Evolutionary conservation across 2,329 filamentous ascomycete genomes (phyloP).

Genomic region (Domatiomyces globalis): DNA sequence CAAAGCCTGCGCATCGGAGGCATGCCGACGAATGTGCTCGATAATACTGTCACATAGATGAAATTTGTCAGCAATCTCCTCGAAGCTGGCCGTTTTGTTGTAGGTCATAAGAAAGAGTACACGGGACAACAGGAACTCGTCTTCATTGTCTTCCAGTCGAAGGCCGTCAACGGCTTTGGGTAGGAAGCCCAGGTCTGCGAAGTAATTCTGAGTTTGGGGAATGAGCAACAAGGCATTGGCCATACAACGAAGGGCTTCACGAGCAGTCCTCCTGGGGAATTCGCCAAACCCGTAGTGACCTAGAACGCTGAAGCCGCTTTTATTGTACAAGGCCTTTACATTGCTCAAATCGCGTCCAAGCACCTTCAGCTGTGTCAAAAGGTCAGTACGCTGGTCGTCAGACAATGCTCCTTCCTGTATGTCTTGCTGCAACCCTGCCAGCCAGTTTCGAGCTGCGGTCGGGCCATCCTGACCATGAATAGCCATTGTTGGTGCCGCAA

Average conservation of each 20-base stretch:
- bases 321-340: conserved; percentile 73
- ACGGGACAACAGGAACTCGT: conserved; percentile 73
- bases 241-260: conserved; percentile 65
- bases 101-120: conserved; percentile 73
- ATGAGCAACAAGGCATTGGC: conserved; percentile 71
- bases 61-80: conserved; percentile 50
- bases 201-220: conserved; percentile 52
- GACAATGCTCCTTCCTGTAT: conserved; percentile 1
- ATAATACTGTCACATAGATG: conserved; percentile 54
- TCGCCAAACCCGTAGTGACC: conserved; percentile 59
- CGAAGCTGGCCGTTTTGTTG: conserved; percentile 53
- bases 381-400: conserved; percentile 21
- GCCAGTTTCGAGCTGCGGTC: neutral
- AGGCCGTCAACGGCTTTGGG: conserved; percentile 56
- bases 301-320: conserved; percentile 59
- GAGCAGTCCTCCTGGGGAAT: conserved; percentile 47
- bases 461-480: neutral
- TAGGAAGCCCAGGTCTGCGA: conserved; percentile 56
- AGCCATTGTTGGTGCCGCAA: neutral
- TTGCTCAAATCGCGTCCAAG: conserved; percentile 57
- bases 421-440: neutral
- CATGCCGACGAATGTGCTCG: conserved; percentile 57
- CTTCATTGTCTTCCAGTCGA: conserved; percentile 58
- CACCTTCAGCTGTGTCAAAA: conserved; percentile 55
- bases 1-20: conserved; percentile 33